phyloP scores from a whole-genome alignment of 768 basidiomycete species.

The Suillus weaverae region DNA sequence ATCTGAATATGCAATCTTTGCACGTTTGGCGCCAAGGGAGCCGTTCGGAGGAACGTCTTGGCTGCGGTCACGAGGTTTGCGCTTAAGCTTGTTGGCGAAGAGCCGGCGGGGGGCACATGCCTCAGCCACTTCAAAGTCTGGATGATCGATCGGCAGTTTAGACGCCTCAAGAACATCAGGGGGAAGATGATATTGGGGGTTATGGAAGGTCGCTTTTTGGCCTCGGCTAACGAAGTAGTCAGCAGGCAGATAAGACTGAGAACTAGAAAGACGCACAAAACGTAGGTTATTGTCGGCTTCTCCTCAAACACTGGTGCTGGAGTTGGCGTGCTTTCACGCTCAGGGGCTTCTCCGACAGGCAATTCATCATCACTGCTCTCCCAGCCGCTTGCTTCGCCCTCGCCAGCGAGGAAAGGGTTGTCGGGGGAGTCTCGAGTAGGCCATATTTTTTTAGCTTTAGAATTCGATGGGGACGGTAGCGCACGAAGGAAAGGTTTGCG shows the following conservation, averaged over 20 bases:
- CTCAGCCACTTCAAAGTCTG: conserved; percentile 61
- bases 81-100: conserved; percentile 43
- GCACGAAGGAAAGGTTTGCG: conserved; percentile 23
- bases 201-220: conserved; percentile 58
- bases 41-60: conserved; percentile 13
- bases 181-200: conserved; percentile 58
- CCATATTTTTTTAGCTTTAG: conserved; percentile 34
- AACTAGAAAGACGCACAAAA: conserved; percentile 55
- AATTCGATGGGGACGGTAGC: conserved; percentile 29
- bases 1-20: conserved; percentile 11
- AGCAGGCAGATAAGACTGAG: background rate
- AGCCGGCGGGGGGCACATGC: conserved; percentile 57
- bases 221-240: conserved; percentile 55
- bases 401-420: conserved; percentile 66
- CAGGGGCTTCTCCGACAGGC: conserved; percentile 32
- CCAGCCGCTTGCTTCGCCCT: conserved; percentile 29
- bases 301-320: conserved; percentile 42
- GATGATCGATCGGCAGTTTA: conserved; percentile 57
- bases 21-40: conserved; percentile 17
- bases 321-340: conserved; percentile 40
- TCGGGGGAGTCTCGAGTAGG: conserved; percentile 63
- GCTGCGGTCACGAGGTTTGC: conserved; percentile 27
- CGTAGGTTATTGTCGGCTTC: conserved; percentile 65
- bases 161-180: conserved; percentile 44
- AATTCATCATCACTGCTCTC: conserved; percentile 38